These are phyloP conservation scores for Oryza nivara DNA, from an alignment of 176 grass and related monocot species.

Conservation along the genomic window DNA sequence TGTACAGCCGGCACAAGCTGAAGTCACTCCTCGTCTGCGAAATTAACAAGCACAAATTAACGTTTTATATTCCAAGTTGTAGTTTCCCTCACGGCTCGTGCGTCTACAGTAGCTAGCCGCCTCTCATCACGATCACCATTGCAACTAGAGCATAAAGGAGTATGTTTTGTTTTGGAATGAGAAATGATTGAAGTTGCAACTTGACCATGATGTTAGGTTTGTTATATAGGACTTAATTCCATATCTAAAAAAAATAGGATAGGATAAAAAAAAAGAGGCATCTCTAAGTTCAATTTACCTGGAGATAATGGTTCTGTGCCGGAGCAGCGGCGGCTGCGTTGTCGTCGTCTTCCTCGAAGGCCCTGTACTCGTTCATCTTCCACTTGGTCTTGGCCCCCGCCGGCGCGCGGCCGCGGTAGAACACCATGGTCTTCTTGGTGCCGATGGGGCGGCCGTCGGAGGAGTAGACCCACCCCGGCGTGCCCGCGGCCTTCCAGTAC, in stretches of 20 bases:
- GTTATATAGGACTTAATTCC: neutral
- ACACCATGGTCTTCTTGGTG: slow-evolving; percentile 93
- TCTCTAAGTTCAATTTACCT: slow-evolving; percentile 15
- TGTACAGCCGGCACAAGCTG: slow-evolving; percentile 86
- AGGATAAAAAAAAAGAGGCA: neutral
- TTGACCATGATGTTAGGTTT: neutral
- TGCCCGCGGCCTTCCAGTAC: slow-evolving; percentile 97
- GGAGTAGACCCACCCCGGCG: slow-evolving; percentile 69
- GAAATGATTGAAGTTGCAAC: neutral
- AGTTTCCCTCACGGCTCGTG: slow-evolving; percentile 9
- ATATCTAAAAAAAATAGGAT: neutral
- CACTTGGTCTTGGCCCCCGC: slow-evolving; percentile 70
- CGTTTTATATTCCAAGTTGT: neutral
- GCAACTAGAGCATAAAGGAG: neutral
- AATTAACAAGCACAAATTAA: slow-evolving; percentile 21
- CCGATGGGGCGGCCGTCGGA: slow-evolving; percentile 59
- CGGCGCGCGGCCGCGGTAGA: slow-evolving; percentile 77
- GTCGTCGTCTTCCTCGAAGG: slow-evolving; percentile 37
- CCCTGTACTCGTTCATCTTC: slow-evolving; percentile 98
- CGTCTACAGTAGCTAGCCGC: neutral
- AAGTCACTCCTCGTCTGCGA: slow-evolving; percentile 71
- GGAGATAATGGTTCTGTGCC: slow-evolving; percentile 19
- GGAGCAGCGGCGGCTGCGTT: neutral
- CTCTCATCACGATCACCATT: neutral
- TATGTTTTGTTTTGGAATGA: neutral